A percentile compares a stretch with the other conserved stretches of the same genome.
Evolutionary conservation across 2,329 filamentous ascomycete genomes (phyloP).

Genomic region (Cadophora sp.): DNA sequence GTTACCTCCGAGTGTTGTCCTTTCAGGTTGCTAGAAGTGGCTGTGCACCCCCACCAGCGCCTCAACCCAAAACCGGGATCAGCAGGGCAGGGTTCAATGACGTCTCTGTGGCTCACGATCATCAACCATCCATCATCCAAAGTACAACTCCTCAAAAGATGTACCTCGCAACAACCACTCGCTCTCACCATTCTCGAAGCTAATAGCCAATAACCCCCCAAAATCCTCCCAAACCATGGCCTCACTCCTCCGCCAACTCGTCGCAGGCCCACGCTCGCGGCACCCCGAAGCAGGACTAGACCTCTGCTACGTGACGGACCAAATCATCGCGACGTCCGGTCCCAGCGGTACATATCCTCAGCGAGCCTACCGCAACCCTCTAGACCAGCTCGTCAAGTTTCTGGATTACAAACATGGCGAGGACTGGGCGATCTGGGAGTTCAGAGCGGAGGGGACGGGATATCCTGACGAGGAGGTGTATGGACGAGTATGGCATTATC

Average conservation of each 20-base stretch:
- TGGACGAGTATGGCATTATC: slow-evolving; percentile 85
- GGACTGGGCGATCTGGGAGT: slow-evolving; percentile 97
- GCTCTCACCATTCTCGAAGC: neutral
- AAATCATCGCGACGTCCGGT: slow-evolving; percentile 76
- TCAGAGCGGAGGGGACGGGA: slow-evolving; percentile 93
- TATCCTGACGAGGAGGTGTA: slow-evolving; percentile 93
- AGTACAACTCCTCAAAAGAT: neutral
- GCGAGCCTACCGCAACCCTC: slow-evolving; percentile 90
- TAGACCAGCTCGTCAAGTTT: slow-evolving; percentile 85
- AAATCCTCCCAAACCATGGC: slow-evolving; percentile 57
- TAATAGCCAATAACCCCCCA: neutral
- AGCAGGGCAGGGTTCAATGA: slow-evolving; percentile 13
- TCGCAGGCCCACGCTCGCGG: slow-evolving; percentile 82
- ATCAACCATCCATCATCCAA: neutral
- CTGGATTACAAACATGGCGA: slow-evolving; percentile 83
- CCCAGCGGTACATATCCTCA: slow-evolving; percentile 90
- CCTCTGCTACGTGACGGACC: slow-evolving; percentile 92
- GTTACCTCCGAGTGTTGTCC: neutral
- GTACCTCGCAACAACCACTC: neutral
- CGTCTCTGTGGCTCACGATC: slow-evolving; percentile 12
- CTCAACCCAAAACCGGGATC: slow-evolving; percentile 4
- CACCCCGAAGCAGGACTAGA: slow-evolving; percentile 91
- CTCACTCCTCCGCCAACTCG: slow-evolving; percentile 85
- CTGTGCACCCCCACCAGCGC: neutral
- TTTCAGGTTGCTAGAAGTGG: neutral